phyloP scores from a whole-genome alignment of 2,329 filamentous ascomycete genomes.

The Podosphaera xanthii region DNA sequence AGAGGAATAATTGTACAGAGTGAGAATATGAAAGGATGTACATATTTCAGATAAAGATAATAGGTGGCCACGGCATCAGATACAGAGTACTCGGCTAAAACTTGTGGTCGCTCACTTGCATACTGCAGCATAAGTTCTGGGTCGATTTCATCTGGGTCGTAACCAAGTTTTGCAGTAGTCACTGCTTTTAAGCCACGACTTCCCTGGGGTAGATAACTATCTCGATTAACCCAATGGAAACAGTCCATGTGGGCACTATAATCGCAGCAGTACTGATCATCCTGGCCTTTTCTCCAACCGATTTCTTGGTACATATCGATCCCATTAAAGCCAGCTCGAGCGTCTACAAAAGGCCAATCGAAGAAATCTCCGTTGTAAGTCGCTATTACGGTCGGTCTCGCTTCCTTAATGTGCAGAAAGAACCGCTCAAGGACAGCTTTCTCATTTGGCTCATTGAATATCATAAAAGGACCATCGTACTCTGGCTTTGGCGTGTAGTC shows the following conservation, averaged over 20 bases:
- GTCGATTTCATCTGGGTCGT: conserved; percentile 93
- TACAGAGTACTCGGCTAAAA: conserved; percentile 89
- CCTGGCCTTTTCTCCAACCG: conserved; percentile 81
- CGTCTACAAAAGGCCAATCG: conserved; percentile 98
- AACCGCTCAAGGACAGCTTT: conserved; percentile 74
- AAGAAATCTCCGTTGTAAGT: conserved; percentile 99
- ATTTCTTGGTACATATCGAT: conserved; percentile 99
- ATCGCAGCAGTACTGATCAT: conserved; percentile 90
- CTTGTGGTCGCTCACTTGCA: conserved; percentile 78
- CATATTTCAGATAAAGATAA: conserved; percentile 99
- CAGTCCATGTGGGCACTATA: conserved; percentile 98
- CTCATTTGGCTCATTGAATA: conserved; percentile 95
- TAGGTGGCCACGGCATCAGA: conserved; percentile 98
- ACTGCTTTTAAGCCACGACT: conserved; percentile 94
- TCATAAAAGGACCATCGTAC: conserved; percentile 85
- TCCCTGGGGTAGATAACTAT: conserved; percentile 91
- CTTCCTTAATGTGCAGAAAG: conserved; percentile 87
- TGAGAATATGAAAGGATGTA: conserved; percentile 99
- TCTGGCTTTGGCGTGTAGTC: conserved; percentile 96
- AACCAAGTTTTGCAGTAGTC: conserved; percentile 90
- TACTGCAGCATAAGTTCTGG: conserved; percentile 91
- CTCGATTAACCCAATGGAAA: conserved; percentile 96
- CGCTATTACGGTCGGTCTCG: conserved; percentile 83
- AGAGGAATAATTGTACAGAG: conserved; percentile 90
- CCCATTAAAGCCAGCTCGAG: conserved; percentile 74